These are phyloP conservation scores for Moricandia arvensis DNA, from an alignment of 345 rosid species.

Conservation along the genomic window DNA sequence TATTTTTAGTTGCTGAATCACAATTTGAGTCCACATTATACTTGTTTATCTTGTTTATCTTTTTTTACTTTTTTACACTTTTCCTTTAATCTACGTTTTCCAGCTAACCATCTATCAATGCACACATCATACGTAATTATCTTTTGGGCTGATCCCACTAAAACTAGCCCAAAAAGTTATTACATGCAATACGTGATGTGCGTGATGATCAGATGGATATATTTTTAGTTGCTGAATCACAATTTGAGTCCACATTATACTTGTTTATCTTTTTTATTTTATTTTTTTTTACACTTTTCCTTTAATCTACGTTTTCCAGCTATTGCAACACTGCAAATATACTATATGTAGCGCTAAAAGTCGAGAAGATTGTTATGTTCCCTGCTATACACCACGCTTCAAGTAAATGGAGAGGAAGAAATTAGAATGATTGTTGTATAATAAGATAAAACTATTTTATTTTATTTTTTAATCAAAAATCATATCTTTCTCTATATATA, in stretches of 20 bases:
- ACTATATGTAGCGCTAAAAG: neutral
- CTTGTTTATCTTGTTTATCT: neutral
- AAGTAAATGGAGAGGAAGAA: neutral
- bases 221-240: neutral
- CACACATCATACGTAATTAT: neutral
- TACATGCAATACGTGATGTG: neutral
- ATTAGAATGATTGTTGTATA: neutral
- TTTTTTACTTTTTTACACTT: neutral
- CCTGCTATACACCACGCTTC: neutral
- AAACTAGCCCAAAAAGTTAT: neutral
- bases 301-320: neutral
- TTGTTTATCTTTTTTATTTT: no score
- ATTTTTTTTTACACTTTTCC: neutral
- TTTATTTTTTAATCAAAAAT: no score
- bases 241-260: neutral
- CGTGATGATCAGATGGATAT: neutral
- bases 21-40: neutral
- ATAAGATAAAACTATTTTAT: neutral
- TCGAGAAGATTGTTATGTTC: neutral
- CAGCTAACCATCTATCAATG: neutral
- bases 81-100: neutral
- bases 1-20: neutral
- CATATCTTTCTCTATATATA: no score
- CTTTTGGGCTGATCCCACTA: constrained; percentile 3
- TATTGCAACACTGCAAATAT: neutral